These are phyloP conservation scores for Wickerhamomyces sp. DNA, from an alignment of 1,139 yeast genomes.

Conservation along the genomic window DNA sequence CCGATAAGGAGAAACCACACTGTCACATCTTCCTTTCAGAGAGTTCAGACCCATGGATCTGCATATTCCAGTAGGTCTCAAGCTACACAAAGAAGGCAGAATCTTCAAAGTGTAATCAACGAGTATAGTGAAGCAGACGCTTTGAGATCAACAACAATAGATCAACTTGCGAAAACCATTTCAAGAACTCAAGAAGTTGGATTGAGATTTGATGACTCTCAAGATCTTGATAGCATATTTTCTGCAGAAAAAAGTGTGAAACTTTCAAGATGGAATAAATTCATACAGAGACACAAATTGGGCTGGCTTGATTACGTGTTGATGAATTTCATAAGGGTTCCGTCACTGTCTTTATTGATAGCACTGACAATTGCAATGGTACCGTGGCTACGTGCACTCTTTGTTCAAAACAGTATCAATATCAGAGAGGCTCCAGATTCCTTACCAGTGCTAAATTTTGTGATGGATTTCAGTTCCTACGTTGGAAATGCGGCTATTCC, in stretches of 20 bases:
- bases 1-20: constrained; percentile 1
- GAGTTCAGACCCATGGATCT: constrained; percentile 12
- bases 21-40: constrained; percentile 4
- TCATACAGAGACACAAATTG: constrained; percentile 29
- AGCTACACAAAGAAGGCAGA: constrained; percentile 37
- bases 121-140: constrained; percentile 48
- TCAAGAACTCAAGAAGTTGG: constrained; percentile 20
- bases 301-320: constrained; percentile 29
- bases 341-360: constrained; percentile 57
- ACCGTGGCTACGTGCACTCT: constrained; percentile 81
- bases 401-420: constrained; percentile 40
- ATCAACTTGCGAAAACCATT: constrained; percentile 12
- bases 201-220: constrained; percentile 3
- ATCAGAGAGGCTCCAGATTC: constrained; percentile 76
- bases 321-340: constrained; percentile 62
- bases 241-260: neutral
- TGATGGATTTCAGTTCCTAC: constrained; percentile 75
- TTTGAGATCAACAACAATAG: constrained; percentile 9
- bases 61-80: constrained; percentile 25
- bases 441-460: constrained; percentile 73
- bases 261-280: constrained; percentile 13
- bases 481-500: constrained; percentile 90
- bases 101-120: constrained; percentile 46
- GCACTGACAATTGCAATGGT: constrained; percentile 70
- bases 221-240: constrained; percentile 3